Conservation (phyloP, 805 yeast species). For the Barnettozyma sucrosica region DNA sequence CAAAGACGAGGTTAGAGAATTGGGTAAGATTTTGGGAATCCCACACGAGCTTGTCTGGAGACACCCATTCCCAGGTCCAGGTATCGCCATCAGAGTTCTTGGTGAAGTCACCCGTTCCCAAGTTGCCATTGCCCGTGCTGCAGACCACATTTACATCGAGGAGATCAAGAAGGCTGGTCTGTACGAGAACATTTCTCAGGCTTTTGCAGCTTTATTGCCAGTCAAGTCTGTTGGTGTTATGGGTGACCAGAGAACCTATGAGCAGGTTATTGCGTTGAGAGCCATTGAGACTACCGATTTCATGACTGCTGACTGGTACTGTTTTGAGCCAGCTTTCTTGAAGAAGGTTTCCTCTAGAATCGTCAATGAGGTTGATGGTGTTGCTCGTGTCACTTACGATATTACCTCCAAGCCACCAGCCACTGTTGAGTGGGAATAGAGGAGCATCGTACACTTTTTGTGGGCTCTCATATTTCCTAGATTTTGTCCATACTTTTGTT, state of each 20-base stretch:
- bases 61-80: slow-evolving; percentile 99
- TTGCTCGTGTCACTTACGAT: slow-evolving; percentile 97
- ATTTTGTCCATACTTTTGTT: not conserved
- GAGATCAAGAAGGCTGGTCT: slow-evolving; percentile 93
- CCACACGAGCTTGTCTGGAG: slow-evolving; percentile 98
- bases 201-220: slow-evolving; percentile 94
- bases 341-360: slow-evolving; percentile 92
- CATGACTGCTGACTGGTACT: slow-evolving; percentile 99
- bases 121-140: slow-evolving; percentile 95
- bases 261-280: slow-evolving; percentile 97
- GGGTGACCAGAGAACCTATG: slow-evolving; percentile 99
- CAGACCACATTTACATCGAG: slow-evolving; percentile 92
- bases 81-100: slow-evolving; percentile 95
- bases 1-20: slow-evolving; percentile 96
- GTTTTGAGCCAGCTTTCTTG: slow-evolving; percentile 86
- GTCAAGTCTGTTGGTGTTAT: slow-evolving; percentile 98
- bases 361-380: slow-evolving; percentile 98
- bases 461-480: slow-evolving; percentile 20
- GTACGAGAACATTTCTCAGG: slow-evolving; percentile 91
- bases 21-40: slow-evolving; percentile 92
- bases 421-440: slow-evolving; percentile 96
- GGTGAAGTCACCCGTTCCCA: slow-evolving; percentile 95
- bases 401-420: slow-evolving; percentile 99
- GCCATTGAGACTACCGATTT: slow-evolving; percentile 97
- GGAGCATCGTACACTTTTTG: slow-evolving; percentile 13